Base-by-base conservation (phyloP, 805 yeast genomes). In the Teunomyces lycoperdinae region DNA sequence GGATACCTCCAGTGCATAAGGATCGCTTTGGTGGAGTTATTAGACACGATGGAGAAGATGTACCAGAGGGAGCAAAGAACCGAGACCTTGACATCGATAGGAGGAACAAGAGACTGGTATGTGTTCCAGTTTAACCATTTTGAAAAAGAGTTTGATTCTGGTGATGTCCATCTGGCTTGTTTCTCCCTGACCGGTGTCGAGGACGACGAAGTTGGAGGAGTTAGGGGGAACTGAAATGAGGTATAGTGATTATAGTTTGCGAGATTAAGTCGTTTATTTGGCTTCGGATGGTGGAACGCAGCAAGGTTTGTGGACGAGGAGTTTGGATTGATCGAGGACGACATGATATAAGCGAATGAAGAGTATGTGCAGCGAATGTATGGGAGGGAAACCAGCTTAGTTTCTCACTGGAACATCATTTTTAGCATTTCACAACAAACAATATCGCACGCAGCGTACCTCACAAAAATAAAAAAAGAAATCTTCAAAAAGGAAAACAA, bases 11-110 rank as follows among this genome's bases (percentile, higher is more conserved):
- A 90, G 42, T 73, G 70, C 53, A 73, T 79, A 50, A 92, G 70
- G 42, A 92, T 89, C 42, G 83, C 71, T 64, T 92, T 92, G 31
- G 95, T 83, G 31, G 92, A 74, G 60, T 89, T 89, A 55, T 85
- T 85, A 2, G 96, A 86, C 7, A 91, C 66, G 8, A 95, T 91
- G 29, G 95, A 85, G 8, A 84, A 72, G 28, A 81, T 60, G 68
- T 92, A 92, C 98, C 98, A 92, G 32, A 77, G 58, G 7, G 78
- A 61, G 64, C 98, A 92, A 30, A 87, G 66, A 7, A 55, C 41
- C 3, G 63, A 46, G 10, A 66, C 53, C 45, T 58, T 60, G 24
- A 52, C 14, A 47, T 65, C 55, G 5, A 64, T 51, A 1, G 67
- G 63, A 1, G 69, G 67, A 13, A 65, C 17, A 36, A 34, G 34